Conservation (phyloP, 2,329 filamentous ascomycete species). For the Fusarium brachygibbosum region DNA sequence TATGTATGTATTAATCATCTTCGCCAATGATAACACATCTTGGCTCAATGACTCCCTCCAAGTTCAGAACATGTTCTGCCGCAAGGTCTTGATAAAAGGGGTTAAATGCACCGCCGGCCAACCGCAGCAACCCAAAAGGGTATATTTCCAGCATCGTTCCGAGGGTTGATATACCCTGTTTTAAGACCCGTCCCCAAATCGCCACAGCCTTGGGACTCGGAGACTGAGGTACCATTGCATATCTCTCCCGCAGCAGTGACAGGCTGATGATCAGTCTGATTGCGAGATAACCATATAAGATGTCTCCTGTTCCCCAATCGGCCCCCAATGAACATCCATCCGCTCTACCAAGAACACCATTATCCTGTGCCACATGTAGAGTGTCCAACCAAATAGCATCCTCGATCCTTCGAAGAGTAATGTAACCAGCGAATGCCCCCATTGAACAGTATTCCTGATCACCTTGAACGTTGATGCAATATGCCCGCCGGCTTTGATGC, state of each 20-base stretch:
- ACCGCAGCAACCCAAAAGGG: conserved; percentile 23
- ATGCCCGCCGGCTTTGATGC: conserved; percentile 17
- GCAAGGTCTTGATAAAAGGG: not conserved
- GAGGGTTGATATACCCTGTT: conserved; percentile 2
- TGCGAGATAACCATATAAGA: conserved; percentile 2
- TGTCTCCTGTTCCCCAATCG: not conserved
- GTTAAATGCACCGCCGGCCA: conserved; percentile 5
- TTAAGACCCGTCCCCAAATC: not conserved
- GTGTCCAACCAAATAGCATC: not conserved
- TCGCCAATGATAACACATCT: not conserved
- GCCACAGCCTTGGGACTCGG: conserved; percentile 4
- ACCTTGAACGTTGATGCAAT: conserved; percentile 10
- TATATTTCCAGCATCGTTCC: conserved; percentile 14
- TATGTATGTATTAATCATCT: not conserved
- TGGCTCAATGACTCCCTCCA: not conserved
- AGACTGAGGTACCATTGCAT: conserved; percentile 9
- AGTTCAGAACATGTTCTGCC: not conserved
- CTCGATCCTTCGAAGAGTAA: not conserved
- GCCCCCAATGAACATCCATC: conserved; percentile 13
- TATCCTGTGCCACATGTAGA: conserved; percentile 28
- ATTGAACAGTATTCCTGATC: conserved; percentile 5
- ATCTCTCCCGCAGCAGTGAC: not conserved
- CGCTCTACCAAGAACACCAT: not conserved
- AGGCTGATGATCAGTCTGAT: conserved; percentile 14
- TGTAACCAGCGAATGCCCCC: conserved; percentile 1